A percentile compares a stretch with the other conserved stretches of the same genome.
Evolutionary conservation across 2,329 filamentous ascomycete genomes (phyloP).

Genomic region (Fusarium sp.): DNA sequence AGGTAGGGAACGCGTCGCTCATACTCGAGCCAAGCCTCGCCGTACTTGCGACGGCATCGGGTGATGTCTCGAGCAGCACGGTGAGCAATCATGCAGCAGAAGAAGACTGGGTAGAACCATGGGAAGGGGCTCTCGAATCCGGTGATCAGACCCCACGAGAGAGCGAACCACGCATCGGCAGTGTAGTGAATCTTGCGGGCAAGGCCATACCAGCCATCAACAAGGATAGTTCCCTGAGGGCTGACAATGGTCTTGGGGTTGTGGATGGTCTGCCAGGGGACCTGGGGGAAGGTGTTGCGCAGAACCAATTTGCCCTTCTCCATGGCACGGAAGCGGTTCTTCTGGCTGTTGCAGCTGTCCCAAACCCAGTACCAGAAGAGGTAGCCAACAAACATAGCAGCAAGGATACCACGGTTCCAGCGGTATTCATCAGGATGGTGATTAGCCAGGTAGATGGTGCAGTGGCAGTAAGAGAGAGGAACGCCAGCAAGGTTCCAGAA

Average conservation of each 20-base stretch:
- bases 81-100: constrained; percentile 83
- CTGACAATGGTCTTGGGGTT: constrained; percentile 84
- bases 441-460: constrained; percentile 88
- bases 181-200: constrained; percentile 73
- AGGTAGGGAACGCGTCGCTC: constrained; percentile 82
- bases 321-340: constrained; percentile 88
- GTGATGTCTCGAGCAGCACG: constrained; percentile 81
- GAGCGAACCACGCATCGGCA: constrained; percentile 61
- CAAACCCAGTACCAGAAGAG: constrained; percentile 89
- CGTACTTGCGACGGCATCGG: constrained; percentile 83
- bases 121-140: constrained; percentile 78
- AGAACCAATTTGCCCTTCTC: constrained; percentile 77
- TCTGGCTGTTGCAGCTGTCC: constrained; percentile 93
- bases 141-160: constrained; percentile 63
- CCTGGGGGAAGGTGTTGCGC: constrained; percentile 86
- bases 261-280: constrained; percentile 86
- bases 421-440: constrained; percentile 81
- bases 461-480: constrained; percentile 92
- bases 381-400: constrained; percentile 75
- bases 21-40: constrained; percentile 83
- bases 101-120: constrained; percentile 92
- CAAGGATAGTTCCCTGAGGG: constrained; percentile 78
- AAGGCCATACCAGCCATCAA: constrained; percentile 85
- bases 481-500: constrained; percentile 97
- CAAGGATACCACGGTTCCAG: constrained; percentile 77